Conservation (phyloP, 495 filamentous ascomycete genomes). For the Penicillium lagena region DNA sequence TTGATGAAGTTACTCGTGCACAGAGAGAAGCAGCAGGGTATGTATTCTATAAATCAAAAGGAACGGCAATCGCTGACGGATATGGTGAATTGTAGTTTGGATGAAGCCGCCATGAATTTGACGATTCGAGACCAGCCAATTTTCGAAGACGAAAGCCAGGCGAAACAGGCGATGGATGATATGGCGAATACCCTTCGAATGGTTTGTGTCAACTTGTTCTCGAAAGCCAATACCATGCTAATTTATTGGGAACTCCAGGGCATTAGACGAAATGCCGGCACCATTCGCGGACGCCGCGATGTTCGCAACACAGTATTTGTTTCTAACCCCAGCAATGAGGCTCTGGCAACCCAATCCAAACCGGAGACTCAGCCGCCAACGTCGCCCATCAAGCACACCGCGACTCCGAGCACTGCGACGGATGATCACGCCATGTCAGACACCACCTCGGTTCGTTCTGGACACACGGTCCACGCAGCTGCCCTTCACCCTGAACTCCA, state of each 20-base stretch:
- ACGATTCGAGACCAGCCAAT: slow-evolving; percentile 92
- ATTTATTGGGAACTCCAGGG: slow-evolving; percentile 34
- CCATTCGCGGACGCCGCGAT: slow-evolving; percentile 81
- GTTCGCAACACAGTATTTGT: slow-evolving; percentile 85
- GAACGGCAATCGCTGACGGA: slow-evolving; percentile 10
- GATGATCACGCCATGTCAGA: slow-evolving; percentile 67
- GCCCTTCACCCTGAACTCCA: slow-evolving; percentile 78
- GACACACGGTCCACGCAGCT: slow-evolving; percentile 66
- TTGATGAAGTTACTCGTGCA: slow-evolving; percentile 79
- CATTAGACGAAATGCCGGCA: slow-evolving; percentile 60
- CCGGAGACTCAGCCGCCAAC: slow-evolving; percentile 19
- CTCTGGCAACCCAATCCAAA: slow-evolving; percentile 5
- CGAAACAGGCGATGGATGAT: slow-evolving; percentile 80
- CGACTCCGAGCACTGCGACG: slow-evolving; percentile 39
- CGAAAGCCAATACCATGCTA: not conserved
- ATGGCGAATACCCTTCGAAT: slow-evolving; percentile 80
- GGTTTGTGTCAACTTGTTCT: slow-evolving; percentile 31
- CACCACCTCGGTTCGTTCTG: slow-evolving; percentile 86
- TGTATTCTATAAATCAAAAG: slow-evolving; percentile 10
- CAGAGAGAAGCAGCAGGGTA: slow-evolving; percentile 68
- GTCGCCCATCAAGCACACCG: slow-evolving; percentile 35
- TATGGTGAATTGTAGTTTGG: slow-evolving; percentile 35
- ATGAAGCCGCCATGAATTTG: slow-evolving; percentile 76
- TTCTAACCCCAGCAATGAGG: slow-evolving; percentile 37
- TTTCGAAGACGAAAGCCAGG: slow-evolving; percentile 83